Base-by-base conservation (phyloP, 1,284 basidiomycete species). In the Ustilago tritici region DNA sequence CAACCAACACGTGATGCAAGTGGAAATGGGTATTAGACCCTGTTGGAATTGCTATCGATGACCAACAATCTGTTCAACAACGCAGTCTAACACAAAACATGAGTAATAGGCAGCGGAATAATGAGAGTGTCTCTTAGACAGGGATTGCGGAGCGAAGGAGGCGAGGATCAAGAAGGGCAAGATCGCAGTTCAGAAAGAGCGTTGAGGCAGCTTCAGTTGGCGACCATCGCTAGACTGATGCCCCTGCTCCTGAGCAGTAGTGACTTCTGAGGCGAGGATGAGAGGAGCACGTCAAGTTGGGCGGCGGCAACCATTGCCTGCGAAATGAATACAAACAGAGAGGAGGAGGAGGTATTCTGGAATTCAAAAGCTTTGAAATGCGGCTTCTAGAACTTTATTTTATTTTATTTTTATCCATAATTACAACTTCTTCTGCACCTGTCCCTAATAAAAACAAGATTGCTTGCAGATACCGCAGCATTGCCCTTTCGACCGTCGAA, bases 391-490 rank as follows among this genome's bases (percentile, higher is more conserved):
- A 28, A 28, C 23, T 28, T 28, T 28, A 41, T 15, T 41, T 41
- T 3, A 41, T 15, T 7, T n/a, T 1, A 6, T n/a, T 17, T 41
- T 15, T 6, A 41, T 41, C 7, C 43, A 19, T 46, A 19, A 46
- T 19, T 19, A 19, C 43, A 46, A 17, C n/a, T 19, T 7, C n/a
- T 41, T 7, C 15, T 41, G 23, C 43, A 7, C 9, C 43, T 7
- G 23, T 23, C 7, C 43, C 49, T 50, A 32, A 23, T 50, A 3
- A 6, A 17, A 50, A 28, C 4, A 31, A 9, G n/a, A 23, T 36
- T 31, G 15, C 54, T 36, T 56, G 54, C 54, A 40, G 35, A 56
- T 41, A 41, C 54, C 54, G 54, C 54, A 56, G 54, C 35, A 54
- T 23, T 31, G 43, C 43, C n/a, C n/a, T 19, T 19, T 8, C 4